Conservation (phyloP, 2,329 filamentous ascomycete genomes). For the Aspergillus puulaauensis region DNA sequence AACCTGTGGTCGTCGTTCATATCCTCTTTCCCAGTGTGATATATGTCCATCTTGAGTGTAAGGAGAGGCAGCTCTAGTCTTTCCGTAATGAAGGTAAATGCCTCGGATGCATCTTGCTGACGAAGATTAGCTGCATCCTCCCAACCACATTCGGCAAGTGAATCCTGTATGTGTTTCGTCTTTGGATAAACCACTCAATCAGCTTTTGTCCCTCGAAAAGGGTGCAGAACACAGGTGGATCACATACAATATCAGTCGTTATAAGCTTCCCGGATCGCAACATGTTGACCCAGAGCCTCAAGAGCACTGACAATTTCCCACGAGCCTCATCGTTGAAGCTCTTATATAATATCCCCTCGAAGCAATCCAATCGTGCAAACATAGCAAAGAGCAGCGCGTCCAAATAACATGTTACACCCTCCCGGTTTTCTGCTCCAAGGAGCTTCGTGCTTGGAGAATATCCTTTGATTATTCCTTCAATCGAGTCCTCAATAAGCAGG, state of each 20-base stretch:
- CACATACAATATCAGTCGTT: constrained; percentile 71
- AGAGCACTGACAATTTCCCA: constrained; percentile 70
- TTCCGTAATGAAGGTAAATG: constrained; percentile 91
- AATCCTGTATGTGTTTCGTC: constrained; percentile 80
- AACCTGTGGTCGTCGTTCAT: constrained; percentile 90
- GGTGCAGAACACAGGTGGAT: neutral
- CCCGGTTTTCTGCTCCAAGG: constrained; percentile 81
- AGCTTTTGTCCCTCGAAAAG: neutral
- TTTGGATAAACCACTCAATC: constrained; percentile 34
- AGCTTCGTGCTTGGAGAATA: constrained; percentile 72
- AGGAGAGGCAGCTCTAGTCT: constrained; percentile 83
- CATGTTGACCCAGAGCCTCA: constrained; percentile 93
- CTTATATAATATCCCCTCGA: constrained; percentile 87
- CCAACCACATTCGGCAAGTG: constrained; percentile 86
- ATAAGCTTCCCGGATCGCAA: constrained; percentile 82
- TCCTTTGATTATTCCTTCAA: constrained; percentile 72
- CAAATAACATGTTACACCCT: constrained; percentile 89
- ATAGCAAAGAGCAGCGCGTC: constrained; percentile 92
- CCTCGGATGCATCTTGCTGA: constrained; percentile 95
- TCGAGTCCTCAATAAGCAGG: constrained; percentile 74
- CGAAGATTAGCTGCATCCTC: constrained; percentile 70
- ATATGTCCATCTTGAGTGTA: constrained; percentile 90
- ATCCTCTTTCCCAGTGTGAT: constrained; percentile 82
- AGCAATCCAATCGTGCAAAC: constrained; percentile 87
- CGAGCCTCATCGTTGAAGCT: constrained; percentile 71